Evolutionary conservation across 2,329 filamentous ascomycete genomes (phyloP), one percentile per base, ranked within the genome.

Genomic region (Helotiales sp.): DNA sequence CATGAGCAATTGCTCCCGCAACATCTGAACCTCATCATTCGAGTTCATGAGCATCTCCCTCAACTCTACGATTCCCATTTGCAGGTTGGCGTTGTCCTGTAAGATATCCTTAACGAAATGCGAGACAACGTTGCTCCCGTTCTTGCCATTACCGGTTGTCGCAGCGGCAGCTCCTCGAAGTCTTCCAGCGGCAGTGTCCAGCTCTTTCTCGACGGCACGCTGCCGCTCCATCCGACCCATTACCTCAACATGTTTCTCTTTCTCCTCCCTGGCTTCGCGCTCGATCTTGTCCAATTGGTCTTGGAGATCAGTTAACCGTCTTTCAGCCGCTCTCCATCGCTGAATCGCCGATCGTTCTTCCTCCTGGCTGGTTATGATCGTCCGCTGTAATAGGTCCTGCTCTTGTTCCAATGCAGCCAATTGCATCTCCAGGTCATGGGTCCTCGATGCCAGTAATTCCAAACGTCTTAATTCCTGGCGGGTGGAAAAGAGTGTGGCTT

Each of bases 91-190:
- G 76, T 99, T 99, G 78, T 99, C 96, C 75, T 97, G 91, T 20
- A 99, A 83, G 64, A 99, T 92, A 77, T 98, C 96, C 72, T 94
- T 93, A 64, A 99, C 96, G 74, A 99, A 98, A 76, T 96, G 93
- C 22, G 93, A 94, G n/a, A 98, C 93, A 43, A 97, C 93, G 66
- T 84, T 89, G 69, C 84, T 88, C 10, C 87, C 85, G 64, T 82
- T 82, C 71, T 86, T 86, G 32, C 86, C 84, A 3, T 85, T 84
- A 3, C 84, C 85, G 47, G 91, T 80, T 2, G 88, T 88, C 26
- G 70, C 66, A 5, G 75, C 92, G 2, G 93, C 93, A 13, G 92
- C 91, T 10, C 91, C 91, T 79, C 95, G 96, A 62, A 97, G 83
- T 63, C 93, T 86, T 34, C 90, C 91, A 13, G 92, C 93, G 2